Percentiles rank a stretch among this genome's conserved stretches.
phyloP scores from a whole-genome alignment of 176 grass and related monocot species.

The Tillandsia fasciculata region DNA sequence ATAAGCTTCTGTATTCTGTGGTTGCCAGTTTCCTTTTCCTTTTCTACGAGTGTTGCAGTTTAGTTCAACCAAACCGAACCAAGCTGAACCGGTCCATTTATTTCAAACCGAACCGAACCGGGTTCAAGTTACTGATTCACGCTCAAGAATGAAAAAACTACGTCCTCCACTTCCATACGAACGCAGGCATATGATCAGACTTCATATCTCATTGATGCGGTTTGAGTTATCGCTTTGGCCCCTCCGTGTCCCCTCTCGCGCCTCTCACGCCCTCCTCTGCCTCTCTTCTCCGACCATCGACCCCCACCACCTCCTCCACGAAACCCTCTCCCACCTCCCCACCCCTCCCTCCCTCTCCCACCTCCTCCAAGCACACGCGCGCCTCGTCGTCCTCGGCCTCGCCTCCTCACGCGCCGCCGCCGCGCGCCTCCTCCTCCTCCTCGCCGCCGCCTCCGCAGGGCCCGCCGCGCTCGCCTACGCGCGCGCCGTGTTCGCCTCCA shows the following conservation, averaged over 20 bases:
- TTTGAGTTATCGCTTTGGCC: too few species aligned
- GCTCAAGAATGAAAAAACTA: too few species aligned
- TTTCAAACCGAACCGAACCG: too few species aligned
- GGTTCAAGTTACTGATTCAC: too few species aligned
- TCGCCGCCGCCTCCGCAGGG: not conserved
- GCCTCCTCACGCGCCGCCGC: slow-evolving; percentile 33
- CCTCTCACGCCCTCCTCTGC: not conserved
- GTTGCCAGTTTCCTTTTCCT: not conserved
- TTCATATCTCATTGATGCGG: too few species aligned
- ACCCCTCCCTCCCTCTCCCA: slow-evolving; percentile 19
- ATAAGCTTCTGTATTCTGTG: not conserved
- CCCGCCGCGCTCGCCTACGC: slow-evolving; percentile 16
- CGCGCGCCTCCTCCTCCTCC: slow-evolving; percentile 32
- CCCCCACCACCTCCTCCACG: slow-evolving; percentile 4
- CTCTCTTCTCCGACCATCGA: slow-evolving; percentile 22
- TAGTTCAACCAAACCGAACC: too few species aligned
- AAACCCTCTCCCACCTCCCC: slow-evolving; percentile 27
- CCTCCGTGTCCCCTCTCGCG: too few species aligned
- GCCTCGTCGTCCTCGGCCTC: slow-evolving; percentile 50
- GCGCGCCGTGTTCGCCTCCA: slow-evolving; percentile 21
- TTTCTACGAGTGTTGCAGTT: too few species aligned
- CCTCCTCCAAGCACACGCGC: slow-evolving; percentile 55
- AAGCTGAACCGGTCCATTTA: too few species aligned
- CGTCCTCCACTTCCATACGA: too few species aligned
- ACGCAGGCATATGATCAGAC: too few species aligned